Base-by-base conservation (phyloP, 176 grass and related monocot genomes). In the Zoysia pacifica region DNA sequence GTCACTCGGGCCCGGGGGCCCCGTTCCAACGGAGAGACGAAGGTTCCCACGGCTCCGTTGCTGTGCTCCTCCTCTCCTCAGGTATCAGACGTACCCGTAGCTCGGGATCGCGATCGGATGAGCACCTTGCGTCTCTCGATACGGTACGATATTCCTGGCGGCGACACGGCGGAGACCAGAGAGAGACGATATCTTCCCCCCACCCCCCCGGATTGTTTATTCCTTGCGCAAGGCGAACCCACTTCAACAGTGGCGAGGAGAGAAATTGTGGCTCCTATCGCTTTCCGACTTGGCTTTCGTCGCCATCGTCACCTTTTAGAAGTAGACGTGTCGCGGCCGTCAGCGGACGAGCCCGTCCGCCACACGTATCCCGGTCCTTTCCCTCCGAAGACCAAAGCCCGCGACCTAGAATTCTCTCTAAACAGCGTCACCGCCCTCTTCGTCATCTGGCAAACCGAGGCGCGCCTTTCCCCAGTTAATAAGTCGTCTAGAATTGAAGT, bases 211-310 rank as follows among this genome's bases (percentile, higher is more conserved):
- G 59, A 62, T 62, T 62, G 19, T 10, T 36, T 62, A 61, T 35
- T 61, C 58, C 2, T n/a, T 10, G 0, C 35, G 35, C 58, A 35
- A 36, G 48, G 19, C 9, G 59, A 62, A 35, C 36, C 59, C 59
- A 62, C 20, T 61, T 62, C 20, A 36, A 2, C 8, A 3, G 2
- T n/a, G 2, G 58, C 58, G 55, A 11, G 56, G 1, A 18, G 54
- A 18, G 73, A 16, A 19, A 40, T 2, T 35, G 16, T 2, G 40
- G 84, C 2, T 61, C 54, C 46, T 48, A 16, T 84, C 81, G 46
- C 65, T 88, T 79, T 88, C 82, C 63, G 42, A 69, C 75, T 80
- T 84, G 86, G 51, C 86, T 82, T 54, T 82, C 77, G n/a, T 52
- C n/a, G 64, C 63, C 20, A 52, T 7, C 59, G 59, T 36, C 59